Conservation (phyloP, 768 basidiomycete species). For the Trametes villosa region DNA sequence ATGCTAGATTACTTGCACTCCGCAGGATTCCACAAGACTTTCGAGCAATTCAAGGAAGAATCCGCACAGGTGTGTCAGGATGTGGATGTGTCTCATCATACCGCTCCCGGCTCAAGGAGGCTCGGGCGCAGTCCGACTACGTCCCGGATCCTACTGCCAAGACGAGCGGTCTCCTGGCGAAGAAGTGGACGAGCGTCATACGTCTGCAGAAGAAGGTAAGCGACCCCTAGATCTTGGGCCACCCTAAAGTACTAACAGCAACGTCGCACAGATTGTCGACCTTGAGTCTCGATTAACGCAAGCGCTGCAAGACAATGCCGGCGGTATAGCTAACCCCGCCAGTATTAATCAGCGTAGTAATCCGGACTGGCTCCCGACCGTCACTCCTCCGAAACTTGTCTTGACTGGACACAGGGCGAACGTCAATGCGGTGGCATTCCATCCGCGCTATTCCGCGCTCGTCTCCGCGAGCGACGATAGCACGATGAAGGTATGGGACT, state of each 20-base stretch:
- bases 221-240: not conserved
- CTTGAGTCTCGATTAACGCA: conserved; percentile 58
- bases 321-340: conserved; percentile 34
- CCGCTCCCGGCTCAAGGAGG: not conserved
- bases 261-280: conserved; percentile 58
- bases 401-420: conserved; percentile 48
- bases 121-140: not conserved
- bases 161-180: conserved; percentile 78
- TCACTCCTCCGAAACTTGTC: conserved; percentile 48
- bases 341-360: conserved; percentile 40
- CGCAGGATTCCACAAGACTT: conserved; percentile 63
- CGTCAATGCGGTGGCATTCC: conserved; percentile 47
- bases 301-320: conserved; percentile 51
- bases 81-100: no score
- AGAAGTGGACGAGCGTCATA: conserved; percentile 97
- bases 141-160: conserved; percentile 28
- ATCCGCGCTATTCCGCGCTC: conserved; percentile 52
- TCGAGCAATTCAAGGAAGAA: conserved; percentile 57
- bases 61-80: conserved; percentile 28
- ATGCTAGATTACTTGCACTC: conserved; percentile 77
- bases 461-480: conserved; percentile 57
- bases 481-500: conserved; percentile 64
- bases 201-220: conserved; percentile 89
- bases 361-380: conserved; percentile 58
- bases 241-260: not conserved